Base-by-base conservation (phyloP, 2,329 filamentous ascomycete genomes). In the Neurospora crassa region DNA sequence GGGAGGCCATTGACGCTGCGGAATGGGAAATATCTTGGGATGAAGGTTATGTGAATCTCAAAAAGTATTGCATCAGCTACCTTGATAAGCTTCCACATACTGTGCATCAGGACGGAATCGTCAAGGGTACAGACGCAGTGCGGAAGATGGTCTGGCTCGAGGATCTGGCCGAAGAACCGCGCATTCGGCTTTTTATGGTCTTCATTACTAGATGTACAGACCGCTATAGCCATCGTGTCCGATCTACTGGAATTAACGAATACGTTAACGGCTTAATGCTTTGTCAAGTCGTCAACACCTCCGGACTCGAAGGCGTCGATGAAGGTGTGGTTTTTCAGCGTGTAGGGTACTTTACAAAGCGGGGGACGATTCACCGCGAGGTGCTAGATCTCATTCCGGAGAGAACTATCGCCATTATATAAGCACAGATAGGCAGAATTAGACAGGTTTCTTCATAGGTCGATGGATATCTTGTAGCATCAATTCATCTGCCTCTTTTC, bases 261-360 rank as follows among this genome's bases (percentile, higher is more conserved):
- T 24, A 24, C 24, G 24, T 24, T 24, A 3, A 24, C 24, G 24
- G 24, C 24, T 24, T 24, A 24, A 24, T 24, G 24, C 24, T 24
- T 24, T 24, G 24, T 24, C 24, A 24, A 24, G 24, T 63, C 2
- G 24, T 37, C 29, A n/a, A 37, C 7, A 6, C 34, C 1, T 7
- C 53, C 11, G 29, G 14, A 18, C 7, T 34, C 53, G 24, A 63
- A 37, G 14, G 16, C 5, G 5, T 37, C 3, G 29, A 37, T 37
- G 14, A 37, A 0, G 8, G 2, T 10, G 16, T 7, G 14, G 53
- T 63, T 5, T 63, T n/a, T 37, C 53, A 63, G 16, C 53, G 53
- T 11, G 53, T 37, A n/a, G 53, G 53, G 20, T 5, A 0, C 10
- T 59, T 59, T 14, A 1, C 0, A 0, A 1, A 18, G 0, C 0